Conservation (phyloP, 2,329 filamentous ascomycete species). For the Fusarium domesticum region DNA sequence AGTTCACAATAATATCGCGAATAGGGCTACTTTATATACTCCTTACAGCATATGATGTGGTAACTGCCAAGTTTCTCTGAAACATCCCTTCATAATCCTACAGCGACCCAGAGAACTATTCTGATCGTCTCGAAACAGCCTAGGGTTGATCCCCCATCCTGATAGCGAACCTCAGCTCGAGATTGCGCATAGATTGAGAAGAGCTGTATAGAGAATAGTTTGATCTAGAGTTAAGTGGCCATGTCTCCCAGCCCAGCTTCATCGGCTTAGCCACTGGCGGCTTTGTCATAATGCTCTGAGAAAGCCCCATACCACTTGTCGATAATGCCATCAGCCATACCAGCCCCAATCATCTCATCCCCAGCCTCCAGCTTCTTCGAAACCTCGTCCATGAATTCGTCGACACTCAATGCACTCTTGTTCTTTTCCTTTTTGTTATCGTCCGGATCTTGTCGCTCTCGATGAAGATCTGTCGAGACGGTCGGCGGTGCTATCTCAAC, state of each 20-base stretch:
- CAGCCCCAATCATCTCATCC: slow-evolving; percentile 48
- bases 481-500: slow-evolving; percentile 56
- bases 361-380: slow-evolving; percentile 43
- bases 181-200: too few species aligned
- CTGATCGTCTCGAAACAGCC: too few species aligned
- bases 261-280: not conserved
- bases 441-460: slow-evolving; percentile 53
- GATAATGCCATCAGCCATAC: slow-evolving; percentile 39
- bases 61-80: too few species aligned
- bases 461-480: slow-evolving; percentile 54
- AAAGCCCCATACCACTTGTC: slow-evolving; percentile 43
- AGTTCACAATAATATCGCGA: too few species aligned
- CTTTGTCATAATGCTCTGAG: slow-evolving; percentile 28
- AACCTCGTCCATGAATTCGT: slow-evolving; percentile 54
- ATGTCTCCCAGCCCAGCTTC: not conserved
- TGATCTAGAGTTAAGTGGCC: not conserved
- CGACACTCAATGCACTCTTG: slow-evolving; percentile 38
- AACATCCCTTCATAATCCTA: too few species aligned
- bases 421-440: slow-evolving; percentile 60
- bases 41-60: too few species aligned
- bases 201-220: too few species aligned
- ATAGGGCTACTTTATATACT: too few species aligned
- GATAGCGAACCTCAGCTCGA: too few species aligned
- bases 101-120: too few species aligned
- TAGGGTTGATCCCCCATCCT: too few species aligned